These are phyloP conservation scores for Azolla pinnata DNA, from an alignment of 75 land plant species.

Conservation along the genomic window DNA sequence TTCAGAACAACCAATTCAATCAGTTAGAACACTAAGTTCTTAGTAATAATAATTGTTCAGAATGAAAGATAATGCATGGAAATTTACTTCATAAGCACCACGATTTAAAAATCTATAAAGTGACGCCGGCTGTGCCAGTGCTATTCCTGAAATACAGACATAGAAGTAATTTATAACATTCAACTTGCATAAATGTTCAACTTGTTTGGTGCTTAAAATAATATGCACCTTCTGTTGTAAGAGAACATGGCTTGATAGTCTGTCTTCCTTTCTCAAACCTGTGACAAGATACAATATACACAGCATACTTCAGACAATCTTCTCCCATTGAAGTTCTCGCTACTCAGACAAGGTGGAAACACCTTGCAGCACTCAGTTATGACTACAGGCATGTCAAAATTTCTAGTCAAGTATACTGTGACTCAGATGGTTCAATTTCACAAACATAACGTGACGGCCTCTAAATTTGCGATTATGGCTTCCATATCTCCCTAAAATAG, in stretches of 20 bases:
- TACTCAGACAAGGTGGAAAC: too few species aligned
- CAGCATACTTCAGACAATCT: too few species aligned
- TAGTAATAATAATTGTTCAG: background rate
- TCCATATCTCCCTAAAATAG: too few species aligned
- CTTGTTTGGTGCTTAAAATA: too few species aligned
- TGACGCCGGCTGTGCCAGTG: constrained; percentile 5
- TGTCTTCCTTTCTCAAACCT: constrained; percentile 3
- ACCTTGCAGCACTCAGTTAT: too few species aligned
- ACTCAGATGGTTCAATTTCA: too few species aligned
- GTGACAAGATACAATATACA: too few species aligned
- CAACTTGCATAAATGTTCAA: background rate
- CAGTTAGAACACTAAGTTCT: background rate
- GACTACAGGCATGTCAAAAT: too few species aligned
- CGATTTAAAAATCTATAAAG: constrained; percentile 5
- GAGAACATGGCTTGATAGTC: background rate
- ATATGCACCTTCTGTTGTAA: constrained; percentile 3
- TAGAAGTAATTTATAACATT: background rate
- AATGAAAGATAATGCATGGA: background rate
- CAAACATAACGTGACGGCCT: too few species aligned
- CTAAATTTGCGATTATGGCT: too few species aligned
- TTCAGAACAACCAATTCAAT: background rate
- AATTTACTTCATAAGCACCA: constrained; percentile 1
- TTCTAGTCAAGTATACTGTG: too few species aligned
- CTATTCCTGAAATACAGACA: constrained; percentile 2
- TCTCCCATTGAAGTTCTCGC: too few species aligned